Base-by-base conservation (phyloP, 106 monocot species). In the Triglochin maritima region DNA sequence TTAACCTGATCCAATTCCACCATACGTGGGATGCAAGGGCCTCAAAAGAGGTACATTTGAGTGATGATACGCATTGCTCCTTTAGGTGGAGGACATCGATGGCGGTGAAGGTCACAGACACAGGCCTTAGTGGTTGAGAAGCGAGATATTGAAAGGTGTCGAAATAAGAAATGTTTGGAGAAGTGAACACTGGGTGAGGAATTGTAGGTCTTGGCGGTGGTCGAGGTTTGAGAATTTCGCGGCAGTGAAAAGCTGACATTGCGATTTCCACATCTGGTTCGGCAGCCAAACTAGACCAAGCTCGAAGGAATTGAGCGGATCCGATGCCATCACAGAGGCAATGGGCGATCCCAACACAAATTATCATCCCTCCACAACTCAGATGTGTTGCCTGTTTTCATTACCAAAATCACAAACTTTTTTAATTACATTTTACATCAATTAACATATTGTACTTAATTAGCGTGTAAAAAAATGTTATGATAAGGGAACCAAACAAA, bases 11-110 rank as follows among this genome's bases (percentile, higher is more conserved):
- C 94, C 94, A 94, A 2, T 77, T 66, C 1, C 89, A 79, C 94
- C 94, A 94, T 4, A 94, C 87, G 46, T 94, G 87, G 11, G 84
- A 69, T 0, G 94, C 89, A 2, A 94, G 80, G 41, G 71, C 85
- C 46, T 94, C 94, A 45, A 94, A 94, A 12, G 94, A 89, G 49
- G 94, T 94, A 67, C 94, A 94, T 70, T 86, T 89, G 68, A 89
- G 77, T 5, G 86, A 86, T 4, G 89, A 86, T 4, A 69, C 69
- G 53, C 84, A 85, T 7, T 53, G 69, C 56, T 78, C 66, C 74
- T 94, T 94, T 44, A 96, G 81, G 14, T 54, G 69, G 41, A 90
- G 85, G 63, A 90, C 76, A 4, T 88, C 81, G 6, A 81, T 66
- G 15, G 80, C 50, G 50, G 69, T 66, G 76, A 96, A 96, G 45